Evolutionary conservation across 495 filamentous ascomycete genomes (phyloP).

Genomic region (Tricharina praecox): DNA sequence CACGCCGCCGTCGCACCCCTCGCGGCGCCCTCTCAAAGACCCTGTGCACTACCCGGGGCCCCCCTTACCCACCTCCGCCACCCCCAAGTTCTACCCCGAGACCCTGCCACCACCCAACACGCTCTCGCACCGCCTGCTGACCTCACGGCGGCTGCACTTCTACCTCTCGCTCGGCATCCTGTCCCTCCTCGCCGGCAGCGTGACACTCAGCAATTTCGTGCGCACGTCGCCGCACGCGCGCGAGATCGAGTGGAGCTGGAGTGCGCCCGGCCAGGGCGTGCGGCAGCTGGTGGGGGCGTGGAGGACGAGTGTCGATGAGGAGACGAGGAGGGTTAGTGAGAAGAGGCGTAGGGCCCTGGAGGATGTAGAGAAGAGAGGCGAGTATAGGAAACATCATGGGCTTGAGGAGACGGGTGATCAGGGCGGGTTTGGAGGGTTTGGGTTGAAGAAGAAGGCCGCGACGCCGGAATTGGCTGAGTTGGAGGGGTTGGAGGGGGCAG

Average conservation of each 20-base stretch:
- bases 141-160: constrained; percentile 25
- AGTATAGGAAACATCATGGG: constrained; percentile 21
- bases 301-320: constrained; percentile 24
- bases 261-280: constrained; percentile 7
- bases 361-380: constrained; percentile 19
- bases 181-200: constrained; percentile 9
- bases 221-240: constrained; percentile 11
- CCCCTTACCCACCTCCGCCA: constrained; percentile 9
- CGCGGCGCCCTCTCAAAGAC: constrained; percentile 10
- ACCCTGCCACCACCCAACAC: constrained; percentile 24
- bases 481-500: neutral
- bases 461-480: neutral
- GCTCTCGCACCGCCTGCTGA: constrained; percentile 16
- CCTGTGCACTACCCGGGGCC: constrained; percentile 23
- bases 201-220: constrained; percentile 17
- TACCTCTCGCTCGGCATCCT: constrained; percentile 25
- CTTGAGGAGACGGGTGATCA: constrained; percentile 13
- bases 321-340: constrained; percentile 13
- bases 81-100: constrained; percentile 18
- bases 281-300: constrained; percentile 5
- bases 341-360: neutral
- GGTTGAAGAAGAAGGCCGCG: neutral
- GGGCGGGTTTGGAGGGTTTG: neutral
- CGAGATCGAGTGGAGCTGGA: constrained; percentile 12
- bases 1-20: constrained; percentile 21